Base-by-base conservation (phyloP, 371 early-diverging fungal species). In the Coelomomyces lativittatus region DNA sequence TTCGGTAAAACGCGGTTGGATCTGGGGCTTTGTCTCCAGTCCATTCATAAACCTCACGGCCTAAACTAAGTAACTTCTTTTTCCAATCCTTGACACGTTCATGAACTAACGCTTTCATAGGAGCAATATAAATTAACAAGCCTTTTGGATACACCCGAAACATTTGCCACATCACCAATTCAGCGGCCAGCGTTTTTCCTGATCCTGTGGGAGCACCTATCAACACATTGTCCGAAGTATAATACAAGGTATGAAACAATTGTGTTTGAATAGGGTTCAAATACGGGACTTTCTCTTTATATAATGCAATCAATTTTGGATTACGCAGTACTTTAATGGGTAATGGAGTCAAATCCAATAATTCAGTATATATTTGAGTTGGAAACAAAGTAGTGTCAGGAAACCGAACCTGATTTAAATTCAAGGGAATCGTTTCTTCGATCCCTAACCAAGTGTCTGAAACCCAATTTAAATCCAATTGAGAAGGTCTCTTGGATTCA, bases 251-350 rank as follows among this genome's bases (percentile, higher is more conserved):
- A 51, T 93, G 85, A 72, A 96, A 97, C 34, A 97, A 83, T 56
- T 89, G 88, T 0, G 97, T 92, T 64, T 99, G 98, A 5, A 99
- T 85, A 0, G 89, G 88, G 57, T 99, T 98, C 60, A 99, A 99
- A 53, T 84, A 82, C 9, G 78, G 61, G 57, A 93, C 91, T 24
- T 86, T 70, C 51, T 69, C 53, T 10, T 63, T 54, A 51, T 85
- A 91, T 39, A 88, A 83, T 19, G 56, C 77, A 50, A 91, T 90
- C 36, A 89, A 54, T 0, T 78, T 59, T 12, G 82, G 75, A 51
- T 92, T 67, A 14, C 83, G 66, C 34, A 92, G 59, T 0, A 90
- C 91, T 3, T 80, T 58, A 15, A 92, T 60, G 0, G 91, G 90
- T 47, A 92, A 60, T 9, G 91, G 91, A 53, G 83, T 85, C 24